Percentiles rank a stretch among this genome's conserved stretches.
phyloP scores from a whole-genome alignment of 176 grass and related monocot genomes.

The Eleusine indica region DNA sequence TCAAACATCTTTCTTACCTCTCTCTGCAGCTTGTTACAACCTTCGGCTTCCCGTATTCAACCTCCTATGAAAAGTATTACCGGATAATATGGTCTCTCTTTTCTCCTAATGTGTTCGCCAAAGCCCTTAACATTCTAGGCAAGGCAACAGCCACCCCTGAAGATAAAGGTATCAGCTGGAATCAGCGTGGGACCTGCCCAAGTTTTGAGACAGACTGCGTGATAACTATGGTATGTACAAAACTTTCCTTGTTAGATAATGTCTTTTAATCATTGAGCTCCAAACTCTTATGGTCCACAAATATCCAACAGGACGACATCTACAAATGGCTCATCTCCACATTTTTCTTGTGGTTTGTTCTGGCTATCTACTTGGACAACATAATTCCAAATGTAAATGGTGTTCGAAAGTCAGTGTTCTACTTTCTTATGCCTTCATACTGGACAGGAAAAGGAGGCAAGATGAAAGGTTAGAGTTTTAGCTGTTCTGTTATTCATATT shows the following conservation, averaged over 20 bases:
- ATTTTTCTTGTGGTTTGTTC: constrained; percentile 89
- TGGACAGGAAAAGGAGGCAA: constrained; percentile 94
- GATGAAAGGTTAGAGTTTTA: constrained; percentile 59
- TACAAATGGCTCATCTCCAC: constrained; percentile 93
- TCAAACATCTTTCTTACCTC: constrained; percentile 26
- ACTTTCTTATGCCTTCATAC: constrained; percentile 94
- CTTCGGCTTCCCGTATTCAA: constrained; percentile 82
- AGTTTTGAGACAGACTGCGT: constrained; percentile 66
- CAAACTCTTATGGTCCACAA: constrained; percentile 36
- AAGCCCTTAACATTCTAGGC: constrained; percentile 82
- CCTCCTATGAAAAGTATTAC: constrained; percentile 51
- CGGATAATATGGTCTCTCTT: constrained; percentile 84
- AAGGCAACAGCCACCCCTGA: constrained; percentile 82
- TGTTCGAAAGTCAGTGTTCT: constrained; percentile 86
- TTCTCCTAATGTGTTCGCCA: constrained; percentile 85
- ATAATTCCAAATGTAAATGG: constrained; percentile 91
- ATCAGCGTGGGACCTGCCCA: constrained; percentile 53
- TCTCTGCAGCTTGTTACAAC: constrained; percentile 79
- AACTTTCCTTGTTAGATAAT: constrained; percentile 15
- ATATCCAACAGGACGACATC: constrained; percentile 73
- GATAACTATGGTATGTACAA: constrained; percentile 76
- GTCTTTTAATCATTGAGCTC: constrained; percentile 4
- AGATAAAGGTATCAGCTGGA: constrained; percentile 89
- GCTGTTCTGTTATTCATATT: constrained; percentile 14
- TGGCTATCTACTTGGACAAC: constrained; percentile 96